These are phyloP conservation scores for Chloropicon primus DNA, from an alignment of 139 green algal genomes.

Conservation along the genomic window DNA sequence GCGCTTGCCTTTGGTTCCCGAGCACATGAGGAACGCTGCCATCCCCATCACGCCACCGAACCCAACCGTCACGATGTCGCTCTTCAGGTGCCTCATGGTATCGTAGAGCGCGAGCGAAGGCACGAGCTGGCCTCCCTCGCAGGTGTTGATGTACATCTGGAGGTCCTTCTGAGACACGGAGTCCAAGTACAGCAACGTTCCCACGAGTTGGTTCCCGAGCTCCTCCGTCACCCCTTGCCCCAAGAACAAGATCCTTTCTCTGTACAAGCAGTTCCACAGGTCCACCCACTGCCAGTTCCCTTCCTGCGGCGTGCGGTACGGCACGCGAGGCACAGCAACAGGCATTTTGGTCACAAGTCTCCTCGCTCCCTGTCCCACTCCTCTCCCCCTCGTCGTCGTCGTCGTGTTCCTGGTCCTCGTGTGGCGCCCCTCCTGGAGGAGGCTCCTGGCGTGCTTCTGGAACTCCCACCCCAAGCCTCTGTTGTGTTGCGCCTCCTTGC, in stretches of 20 bases:
- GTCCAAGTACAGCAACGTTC: slow-evolving; percentile 85
- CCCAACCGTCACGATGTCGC: slow-evolving; percentile 78
- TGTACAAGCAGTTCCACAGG: slow-evolving; percentile 87
- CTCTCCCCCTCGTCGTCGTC: background rate
- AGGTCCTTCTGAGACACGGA: slow-evolving; percentile 67
- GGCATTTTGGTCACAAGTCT: background rate
- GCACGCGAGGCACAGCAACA: slow-evolving; percentile 53
- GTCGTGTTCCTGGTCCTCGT: background rate
- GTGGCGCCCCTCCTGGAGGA: background rate
- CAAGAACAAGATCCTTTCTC: slow-evolving; percentile 81
- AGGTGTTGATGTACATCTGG: slow-evolving; percentile 78
- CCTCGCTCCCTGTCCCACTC: too few species aligned
- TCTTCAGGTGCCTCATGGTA: slow-evolving; percentile 89
- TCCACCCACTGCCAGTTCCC: slow-evolving; percentile 77
- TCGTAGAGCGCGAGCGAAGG: slow-evolving; percentile 89
- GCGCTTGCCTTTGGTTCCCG: slow-evolving; percentile 58
- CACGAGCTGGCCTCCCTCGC: slow-evolving; percentile 66
- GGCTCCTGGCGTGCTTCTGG: background rate
- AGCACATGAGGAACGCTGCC: slow-evolving; percentile 87
- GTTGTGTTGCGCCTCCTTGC: background rate
- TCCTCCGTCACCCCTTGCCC: slow-evolving; percentile 71
- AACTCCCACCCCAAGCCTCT: background rate
- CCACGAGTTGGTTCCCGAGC: slow-evolving; percentile 77
- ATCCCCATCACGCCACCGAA: slow-evolving; percentile 92
- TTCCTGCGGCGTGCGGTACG: slow-evolving; percentile 62